Percentiles rank a stretch among this genome's conserved stretches.
Conservation (phyloP, 495 filamentous ascomycete species). For the Gamarada debralockiae region DNA sequence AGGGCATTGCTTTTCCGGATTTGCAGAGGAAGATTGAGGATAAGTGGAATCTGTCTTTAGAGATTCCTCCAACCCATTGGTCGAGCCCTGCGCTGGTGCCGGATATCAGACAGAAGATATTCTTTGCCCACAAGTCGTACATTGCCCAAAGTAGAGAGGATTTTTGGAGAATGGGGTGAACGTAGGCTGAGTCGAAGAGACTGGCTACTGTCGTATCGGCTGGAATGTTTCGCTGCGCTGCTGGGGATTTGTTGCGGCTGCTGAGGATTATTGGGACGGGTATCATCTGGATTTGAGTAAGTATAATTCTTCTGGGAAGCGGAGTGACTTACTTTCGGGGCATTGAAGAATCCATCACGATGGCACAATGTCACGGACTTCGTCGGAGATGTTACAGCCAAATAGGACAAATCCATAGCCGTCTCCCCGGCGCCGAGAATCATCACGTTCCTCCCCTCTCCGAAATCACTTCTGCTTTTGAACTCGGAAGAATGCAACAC, state of each 20-base stretch:
- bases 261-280: slow-evolving; percentile 29
- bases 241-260: slow-evolving; percentile 24
- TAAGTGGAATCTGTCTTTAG: not conserved
- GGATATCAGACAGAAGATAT: slow-evolving; percentile 33
- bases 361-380: slow-evolving; percentile 38
- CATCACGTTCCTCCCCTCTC: slow-evolving; percentile 32
- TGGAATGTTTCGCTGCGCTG: slow-evolving; percentile 31
- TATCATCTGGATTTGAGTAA: slow-evolving; percentile 19
- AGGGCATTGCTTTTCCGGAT: slow-evolving; percentile 33
- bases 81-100: slow-evolving; percentile 34
- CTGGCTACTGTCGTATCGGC: slow-evolving; percentile 38
- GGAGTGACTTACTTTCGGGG: slow-evolving; percentile 27
- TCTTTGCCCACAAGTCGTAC: slow-evolving; percentile 34
- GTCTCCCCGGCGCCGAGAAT: slow-evolving; percentile 43
- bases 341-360: slow-evolving; percentile 36
- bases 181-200: slow-evolving; percentile 45
- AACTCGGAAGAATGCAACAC: slow-evolving; percentile 40
- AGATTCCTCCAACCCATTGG: slow-evolving; percentile 26
- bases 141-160: slow-evolving; percentile 27
- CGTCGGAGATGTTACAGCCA: slow-evolving; percentile 35
- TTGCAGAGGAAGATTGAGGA: slow-evolving; percentile 36
- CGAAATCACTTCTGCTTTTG: slow-evolving; percentile 36
- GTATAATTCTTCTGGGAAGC: not conserved
- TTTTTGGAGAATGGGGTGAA: slow-evolving; percentile 31
- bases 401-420: slow-evolving; percentile 36